These are phyloP conservation scores for Hanseniaspora osmophila DNA, from an alignment of 805 yeast species.

Conservation along the genomic window DNA sequence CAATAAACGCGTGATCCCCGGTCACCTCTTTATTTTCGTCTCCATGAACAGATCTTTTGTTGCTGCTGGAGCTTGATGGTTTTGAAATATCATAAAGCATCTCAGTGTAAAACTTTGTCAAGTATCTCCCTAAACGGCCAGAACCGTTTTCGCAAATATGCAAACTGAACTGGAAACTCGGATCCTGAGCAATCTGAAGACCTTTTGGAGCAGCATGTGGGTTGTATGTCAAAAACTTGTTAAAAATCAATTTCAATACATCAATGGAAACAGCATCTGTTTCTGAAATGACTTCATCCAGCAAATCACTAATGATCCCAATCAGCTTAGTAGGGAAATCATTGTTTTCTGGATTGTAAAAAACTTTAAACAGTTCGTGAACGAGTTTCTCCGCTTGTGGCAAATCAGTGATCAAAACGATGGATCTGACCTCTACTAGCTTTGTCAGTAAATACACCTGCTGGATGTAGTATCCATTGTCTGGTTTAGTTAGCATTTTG, in stretches of 20 bases:
- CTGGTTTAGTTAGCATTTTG: constrained; percentile 36
- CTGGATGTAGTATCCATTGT: constrained; percentile 47
- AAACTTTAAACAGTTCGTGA: constrained; percentile 40
- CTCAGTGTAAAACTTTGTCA: constrained; percentile 72
- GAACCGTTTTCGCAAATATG: constrained; percentile 54
- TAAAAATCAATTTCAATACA: constrained; percentile 49
- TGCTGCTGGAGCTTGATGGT: constrained; percentile 4
- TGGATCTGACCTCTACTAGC: constrained; percentile 61
- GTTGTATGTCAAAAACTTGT: constrained; percentile 37
- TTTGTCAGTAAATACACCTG: constrained; percentile 51
- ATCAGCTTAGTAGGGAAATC: constrained; percentile 40
- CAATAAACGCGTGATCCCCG: constrained; percentile 8
- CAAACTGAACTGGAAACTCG: constrained; percentile 53
- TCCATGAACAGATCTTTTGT: constrained; percentile 2
- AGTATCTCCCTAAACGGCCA: constrained; percentile 60
- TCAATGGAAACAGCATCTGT: constrained; percentile 46
- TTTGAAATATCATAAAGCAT: constrained; percentile 38
- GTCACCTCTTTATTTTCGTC: constrained; percentile 15
- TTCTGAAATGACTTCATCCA: constrained; percentile 63
- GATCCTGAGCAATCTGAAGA: constrained; percentile 24
- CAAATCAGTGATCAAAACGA: constrained; percentile 61
- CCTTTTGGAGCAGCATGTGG: constrained; percentile 18
- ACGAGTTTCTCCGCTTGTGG: constrained; percentile 46
- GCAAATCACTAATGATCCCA: constrained; percentile 51
- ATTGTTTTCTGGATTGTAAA: constrained; percentile 38